Percentiles rank a stretch among this genome's conserved stretches.
Evolutionary conservation across 176 grass and related monocot genomes (phyloP).

Genomic region (Chrysopogon serrulatus): DNA sequence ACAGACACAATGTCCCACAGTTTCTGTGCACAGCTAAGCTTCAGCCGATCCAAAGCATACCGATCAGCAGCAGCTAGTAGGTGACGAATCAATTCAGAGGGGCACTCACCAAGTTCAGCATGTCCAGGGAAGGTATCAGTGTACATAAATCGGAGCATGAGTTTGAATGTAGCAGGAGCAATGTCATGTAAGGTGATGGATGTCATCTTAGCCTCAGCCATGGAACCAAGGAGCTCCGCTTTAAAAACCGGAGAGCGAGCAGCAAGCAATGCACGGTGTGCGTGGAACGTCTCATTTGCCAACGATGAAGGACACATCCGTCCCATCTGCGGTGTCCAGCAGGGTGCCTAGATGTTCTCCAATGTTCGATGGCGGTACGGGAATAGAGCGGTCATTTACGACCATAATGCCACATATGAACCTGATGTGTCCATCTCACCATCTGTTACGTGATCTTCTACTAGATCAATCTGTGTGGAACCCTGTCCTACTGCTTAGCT

Average conservation of each 20-base stretch:
- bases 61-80: slow-evolving; percentile 52
- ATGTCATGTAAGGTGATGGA: slow-evolving; percentile 25
- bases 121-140: slow-evolving; percentile 15
- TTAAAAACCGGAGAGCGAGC: not conserved
- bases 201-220: not conserved
- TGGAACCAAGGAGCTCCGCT: not conserved
- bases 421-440: slow-evolving; percentile 11
- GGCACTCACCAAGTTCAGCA: not conserved
- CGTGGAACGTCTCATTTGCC: not conserved
- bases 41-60: slow-evolving; percentile 51
- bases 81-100: not conserved
- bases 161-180: slow-evolving; percentile 9
- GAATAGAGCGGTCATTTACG: not conserved
- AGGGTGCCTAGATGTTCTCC: slow-evolving; percentile 14
- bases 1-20: slow-evolving; percentile 25
- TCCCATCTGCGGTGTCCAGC: not conserved
- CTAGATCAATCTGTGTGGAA: not conserved
- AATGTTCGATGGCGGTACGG: slow-evolving; percentile 22
- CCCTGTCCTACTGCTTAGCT: too few relatives aligned
- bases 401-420: slow-evolving; percentile 11
- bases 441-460: not conserved
- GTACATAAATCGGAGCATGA: slow-evolving; percentile 54
- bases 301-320: slow-evolving; percentile 5
- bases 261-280: not conserved
- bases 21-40: slow-evolving; percentile 36